Base-by-base conservation (phyloP, 176 grass and related monocot species). In the Microstegium vimineum region DNA sequence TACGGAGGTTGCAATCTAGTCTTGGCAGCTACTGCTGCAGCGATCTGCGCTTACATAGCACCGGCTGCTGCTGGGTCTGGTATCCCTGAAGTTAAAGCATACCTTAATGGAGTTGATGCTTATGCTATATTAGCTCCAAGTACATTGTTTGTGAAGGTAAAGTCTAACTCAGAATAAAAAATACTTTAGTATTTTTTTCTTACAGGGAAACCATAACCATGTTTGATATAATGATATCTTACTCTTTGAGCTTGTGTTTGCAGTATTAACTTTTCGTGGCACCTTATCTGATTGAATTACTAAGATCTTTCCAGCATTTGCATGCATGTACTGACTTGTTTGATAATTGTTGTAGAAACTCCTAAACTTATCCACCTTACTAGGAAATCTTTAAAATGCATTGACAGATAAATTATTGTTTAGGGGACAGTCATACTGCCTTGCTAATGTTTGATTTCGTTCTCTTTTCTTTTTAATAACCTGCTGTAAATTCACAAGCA, bases 11-110 rank as follows among this genome's bases (percentile, higher is more conserved):
- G 83, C 80, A 99, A 96, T 84, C 40, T 92, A 77, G 62, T 94
- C 40, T 76, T 99, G 77, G 93, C 87, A 65, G 79, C 83, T 18
- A 46, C 83, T 11, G 93, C 97, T 62, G 89, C 97, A 43, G 91
- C 91, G 18, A 85, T 99, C 37, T 95, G 97, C 37, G 93, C 93
- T 88, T 99, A 95, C 38, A 90, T 99, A 82, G 91, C 93, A 80
- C 97, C 97, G 33, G 93, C 97, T 82, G 97, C 97, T 85, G 97
- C 97, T 72, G 97, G 97, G 1, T 95, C 97, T 66, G 96, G 93
- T 27, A 99, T 99, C 36, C 97, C 97, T 62, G 97, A 99, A 95
- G 93, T 99, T 52, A 99, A 99, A 73, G 97, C 97, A 25, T 99
- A 99, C 82, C 97, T 99, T 61, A 99, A 99, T 77, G 97, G 97